phyloP scores from a whole-genome alignment of 2,329 filamentous ascomycete genomes.

The Colletotrichum tabaci region DNA sequence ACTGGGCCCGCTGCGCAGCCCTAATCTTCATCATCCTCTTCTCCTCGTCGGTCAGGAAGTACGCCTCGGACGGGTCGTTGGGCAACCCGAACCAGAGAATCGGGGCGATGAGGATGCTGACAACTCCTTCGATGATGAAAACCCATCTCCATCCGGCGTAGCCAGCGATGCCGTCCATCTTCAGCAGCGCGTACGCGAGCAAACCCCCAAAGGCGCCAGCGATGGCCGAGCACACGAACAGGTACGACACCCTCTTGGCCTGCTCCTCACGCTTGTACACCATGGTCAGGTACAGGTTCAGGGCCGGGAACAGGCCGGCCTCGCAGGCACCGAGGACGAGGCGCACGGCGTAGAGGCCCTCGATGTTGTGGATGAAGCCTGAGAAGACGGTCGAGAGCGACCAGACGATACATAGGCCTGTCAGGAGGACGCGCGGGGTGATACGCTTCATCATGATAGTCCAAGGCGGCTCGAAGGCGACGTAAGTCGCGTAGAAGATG shows the following conservation, averaged over 20 bases:
- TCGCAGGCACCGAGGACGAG: conserved; percentile 64
- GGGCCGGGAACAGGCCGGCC: conserved; percentile 64
- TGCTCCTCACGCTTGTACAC: conserved; percentile 55
- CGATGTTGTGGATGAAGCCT: conserved; percentile 60
- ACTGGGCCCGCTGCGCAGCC: conserved; percentile 59
- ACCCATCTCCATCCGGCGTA: conserved; percentile 61
- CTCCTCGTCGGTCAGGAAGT: conserved; percentile 64
- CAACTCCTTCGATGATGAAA: conserved; percentile 65
- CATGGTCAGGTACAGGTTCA: conserved; percentile 56
- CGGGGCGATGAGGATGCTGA: conserved; percentile 58
- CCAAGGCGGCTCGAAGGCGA: conserved; percentile 58
- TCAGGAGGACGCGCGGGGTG: conserved; percentile 51
- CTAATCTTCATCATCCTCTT: conserved; percentile 65
- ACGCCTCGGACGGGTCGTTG: conserved; percentile 61
- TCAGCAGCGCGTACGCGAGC: conserved; percentile 63
- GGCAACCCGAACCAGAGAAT: conserved; percentile 64
- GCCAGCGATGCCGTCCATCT: conserved; percentile 60
- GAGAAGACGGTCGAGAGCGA: conserved; percentile 63
- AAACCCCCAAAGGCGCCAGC: conserved; percentile 58
- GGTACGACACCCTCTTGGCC: conserved; percentile 51
- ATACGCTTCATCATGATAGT: conserved; percentile 52
- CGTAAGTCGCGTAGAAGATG: conserved; percentile 67
- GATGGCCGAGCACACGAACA: conserved; percentile 66
- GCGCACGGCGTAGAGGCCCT: conserved; percentile 60
- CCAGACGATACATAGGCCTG: conserved; percentile 57